Base-by-base conservation (phyloP, 805 yeast species). In the Wickerhamomyces alni region DNA sequence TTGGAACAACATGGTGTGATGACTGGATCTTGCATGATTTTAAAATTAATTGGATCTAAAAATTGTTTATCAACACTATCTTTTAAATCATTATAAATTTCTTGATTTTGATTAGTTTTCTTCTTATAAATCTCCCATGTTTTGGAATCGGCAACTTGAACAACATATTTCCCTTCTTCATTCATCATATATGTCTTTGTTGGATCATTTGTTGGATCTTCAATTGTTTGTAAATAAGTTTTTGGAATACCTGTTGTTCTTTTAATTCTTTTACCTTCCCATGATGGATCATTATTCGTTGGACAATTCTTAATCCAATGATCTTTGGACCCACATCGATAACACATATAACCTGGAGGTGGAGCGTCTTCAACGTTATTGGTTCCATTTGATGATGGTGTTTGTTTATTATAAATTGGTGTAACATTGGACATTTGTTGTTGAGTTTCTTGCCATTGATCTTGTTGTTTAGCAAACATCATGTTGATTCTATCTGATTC, bases 291-390 rank as follows among this genome's bases (percentile, higher is more conserved):
- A 33, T 77, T 79, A 54, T 86, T 83, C 3, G 95, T 87, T 0
- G 99, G 99, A 67, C 99, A 93, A 52, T 88, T 87, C 56, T 84
- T 85, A 43, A 93, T 91, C 88, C 95, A 91, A 61, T 93, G 99
- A 41, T 87, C 93, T 61, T 87, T 86, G 22, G 85, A 87, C 36
- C 98, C 98, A 67, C 99, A 93, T 57, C 96, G 72, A 59, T 93
- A 91, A 61, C 99, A 93, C 58, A 91, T 83, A 54, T 93, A 93
- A 1, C 95, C 95, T 7, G 96, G 91, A 1, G 99, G 99, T 9
- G 96, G 96, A 7, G 76, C 72, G 48, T 82, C 89, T 41, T 87
- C 95, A 54, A 21, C 30, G 44, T 60, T 48, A 37, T 59, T 32
- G 4, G 44, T 19, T 2, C 39, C 15, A 19, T 37, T 36, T 22